Conservation (phyloP, 2,329 filamentous ascomycete species). For the Trichoderma sp. region DNA sequence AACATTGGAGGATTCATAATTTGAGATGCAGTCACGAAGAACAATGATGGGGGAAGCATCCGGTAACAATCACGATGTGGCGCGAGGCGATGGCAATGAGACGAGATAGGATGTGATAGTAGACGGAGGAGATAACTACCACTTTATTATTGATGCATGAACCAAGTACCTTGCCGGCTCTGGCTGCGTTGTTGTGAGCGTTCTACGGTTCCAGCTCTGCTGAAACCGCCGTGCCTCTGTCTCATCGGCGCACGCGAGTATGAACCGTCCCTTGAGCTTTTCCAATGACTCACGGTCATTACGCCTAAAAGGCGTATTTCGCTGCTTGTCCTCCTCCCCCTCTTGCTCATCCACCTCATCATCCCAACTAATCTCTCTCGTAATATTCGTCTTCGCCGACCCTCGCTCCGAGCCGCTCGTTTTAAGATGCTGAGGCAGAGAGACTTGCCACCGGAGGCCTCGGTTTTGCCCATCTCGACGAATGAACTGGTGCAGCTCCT, state of each 20-base stretch:
- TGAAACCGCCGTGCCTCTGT: slow-evolving; percentile 41
- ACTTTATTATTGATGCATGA: slow-evolving; percentile 34
- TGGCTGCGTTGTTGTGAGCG: slow-evolving; percentile 25
- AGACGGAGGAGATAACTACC: slow-evolving; percentile 26
- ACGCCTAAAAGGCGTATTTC: not conserved
- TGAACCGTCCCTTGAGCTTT: slow-evolving; percentile 31
- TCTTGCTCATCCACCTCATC: not conserved
- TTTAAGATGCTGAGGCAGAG: slow-evolving; percentile 22
- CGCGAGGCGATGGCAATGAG: not conserved
- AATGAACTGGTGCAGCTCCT: slow-evolving; percentile 39
- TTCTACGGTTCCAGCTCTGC: slow-evolving; percentile 41
- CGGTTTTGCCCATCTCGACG: slow-evolving; percentile 43
- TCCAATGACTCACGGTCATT: slow-evolving; percentile 24
- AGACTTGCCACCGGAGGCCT: slow-evolving; percentile 27
- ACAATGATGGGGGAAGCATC: not conserved
- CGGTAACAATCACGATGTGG: not conserved
- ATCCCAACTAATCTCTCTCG: not conserved
- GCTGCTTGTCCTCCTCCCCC: not conserved
- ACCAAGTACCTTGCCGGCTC: slow-evolving; percentile 26
- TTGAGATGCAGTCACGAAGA: not conserved
- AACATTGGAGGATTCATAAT: not conserved
- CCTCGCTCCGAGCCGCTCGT: not conserved
- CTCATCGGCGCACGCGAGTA: slow-evolving; percentile 34
- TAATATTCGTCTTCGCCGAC: not conserved
- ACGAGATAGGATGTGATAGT: not conserved